A percentile compares a stretch with the other conserved stretches of the same genome.
These are phyloP conservation scores for Globisporangium spiculum DNA, from an alignment of 352 stramenopile species.

Conservation along the genomic window DNA sequence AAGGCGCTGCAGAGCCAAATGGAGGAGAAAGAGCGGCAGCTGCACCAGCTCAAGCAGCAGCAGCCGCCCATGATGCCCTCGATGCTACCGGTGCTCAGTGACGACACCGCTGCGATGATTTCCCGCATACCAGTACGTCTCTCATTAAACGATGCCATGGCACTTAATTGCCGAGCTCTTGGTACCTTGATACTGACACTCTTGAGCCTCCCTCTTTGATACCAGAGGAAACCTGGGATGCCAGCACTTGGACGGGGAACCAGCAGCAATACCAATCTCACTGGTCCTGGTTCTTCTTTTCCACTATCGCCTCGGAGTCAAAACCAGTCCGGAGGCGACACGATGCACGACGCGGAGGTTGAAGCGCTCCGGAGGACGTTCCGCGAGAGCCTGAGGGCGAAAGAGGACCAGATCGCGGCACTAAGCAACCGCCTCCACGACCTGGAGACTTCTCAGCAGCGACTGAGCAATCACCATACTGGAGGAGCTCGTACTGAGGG, in stretches of 20 bases:
- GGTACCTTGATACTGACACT: neutral
- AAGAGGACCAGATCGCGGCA: constrained; percentile 59
- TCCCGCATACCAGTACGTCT: constrained; percentile 37
- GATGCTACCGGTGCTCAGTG: neutral
- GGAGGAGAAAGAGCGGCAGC: constrained; percentile 57
- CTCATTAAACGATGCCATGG: neutral
- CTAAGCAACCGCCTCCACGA: constrained; percentile 38
- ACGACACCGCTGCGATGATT: neutral
- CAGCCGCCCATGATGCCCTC: neutral
- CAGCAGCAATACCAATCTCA: neutral
- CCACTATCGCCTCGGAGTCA: constrained; percentile 4
- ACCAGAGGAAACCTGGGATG: constrained; percentile 27
- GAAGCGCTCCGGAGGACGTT: constrained; percentile 50
- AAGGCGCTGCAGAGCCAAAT: constrained; percentile 51
- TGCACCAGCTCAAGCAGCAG: constrained; percentile 19
- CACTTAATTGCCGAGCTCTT: neutral
- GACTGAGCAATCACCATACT: neutral
- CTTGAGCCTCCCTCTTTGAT: neutral
- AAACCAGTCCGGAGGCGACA: constrained; percentile 15
- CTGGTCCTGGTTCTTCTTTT: neutral
- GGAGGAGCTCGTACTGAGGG: neutral
- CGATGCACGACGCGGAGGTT: constrained; percentile 30
- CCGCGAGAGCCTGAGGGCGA: constrained; percentile 45
- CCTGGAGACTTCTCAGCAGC: constrained; percentile 9
- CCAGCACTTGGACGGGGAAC: constrained; percentile 1